These are phyloP conservation scores for Neurospora sp. DNA, from an alignment of 495 filamentous ascomycete genomes.

Conservation along the genomic window DNA sequence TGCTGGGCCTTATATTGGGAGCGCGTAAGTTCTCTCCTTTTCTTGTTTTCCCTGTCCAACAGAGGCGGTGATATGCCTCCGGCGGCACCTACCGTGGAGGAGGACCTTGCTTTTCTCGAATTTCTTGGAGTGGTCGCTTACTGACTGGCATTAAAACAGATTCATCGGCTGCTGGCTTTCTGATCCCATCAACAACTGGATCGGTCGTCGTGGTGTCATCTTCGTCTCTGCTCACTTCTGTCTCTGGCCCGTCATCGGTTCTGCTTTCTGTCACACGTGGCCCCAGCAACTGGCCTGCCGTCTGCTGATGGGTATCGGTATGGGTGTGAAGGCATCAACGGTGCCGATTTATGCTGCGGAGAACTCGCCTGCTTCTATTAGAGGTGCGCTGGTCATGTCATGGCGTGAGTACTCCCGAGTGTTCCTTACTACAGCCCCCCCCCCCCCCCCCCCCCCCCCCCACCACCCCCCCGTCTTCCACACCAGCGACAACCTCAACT, in stretches of 20 bases:
- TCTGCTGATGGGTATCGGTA: constrained; percentile 60
- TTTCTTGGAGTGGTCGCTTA: neutral
- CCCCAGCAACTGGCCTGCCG: constrained; percentile 50
- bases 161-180: constrained; percentile 57
- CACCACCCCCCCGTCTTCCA: too few relatives aligned
- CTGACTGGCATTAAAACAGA: constrained; percentile 2
- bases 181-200: constrained; percentile 55
- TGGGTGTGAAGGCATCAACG: constrained; percentile 52
- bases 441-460: too few relatives aligned
- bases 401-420: constrained; percentile 42
- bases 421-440: neutral
- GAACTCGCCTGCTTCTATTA: constrained; percentile 60
- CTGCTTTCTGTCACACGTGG: constrained; percentile 56
- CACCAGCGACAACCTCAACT: constrained; percentile 49
- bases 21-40: constrained; percentile 12
- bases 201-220: constrained; percentile 60
- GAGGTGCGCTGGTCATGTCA: constrained; percentile 73
- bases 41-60: neutral
- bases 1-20: constrained; percentile 41
- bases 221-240: constrained; percentile 58
- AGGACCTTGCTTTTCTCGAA: neutral
- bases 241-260: constrained; percentile 51
- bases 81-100: neutral
- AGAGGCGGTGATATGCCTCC: neutral
- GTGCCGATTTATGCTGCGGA: constrained; percentile 73